phyloP scores from a whole-genome alignment of 345 rosid species.

The Fremontodendron californicum region DNA sequence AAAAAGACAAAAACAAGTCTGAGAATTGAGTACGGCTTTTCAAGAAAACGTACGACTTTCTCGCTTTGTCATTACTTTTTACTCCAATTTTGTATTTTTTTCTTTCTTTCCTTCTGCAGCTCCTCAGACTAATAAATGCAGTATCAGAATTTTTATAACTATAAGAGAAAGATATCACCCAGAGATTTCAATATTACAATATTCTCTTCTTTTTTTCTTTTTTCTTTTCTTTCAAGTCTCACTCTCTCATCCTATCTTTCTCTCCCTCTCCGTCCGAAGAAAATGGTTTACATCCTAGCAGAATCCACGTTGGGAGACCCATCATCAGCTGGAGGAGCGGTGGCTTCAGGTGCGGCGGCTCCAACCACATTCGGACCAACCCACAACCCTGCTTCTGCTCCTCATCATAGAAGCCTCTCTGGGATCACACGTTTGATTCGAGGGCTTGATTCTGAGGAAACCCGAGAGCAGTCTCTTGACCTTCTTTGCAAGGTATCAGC shows the following conservation, averaged over 20 bases:
- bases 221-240: not conserved
- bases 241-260: not conserved
- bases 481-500: conserved; percentile 27
- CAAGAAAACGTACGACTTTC: not conserved
- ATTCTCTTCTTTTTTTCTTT: not conserved
- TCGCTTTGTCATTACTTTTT: not conserved
- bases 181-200: not conserved
- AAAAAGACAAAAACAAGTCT: not conserved
- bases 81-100: not conserved
- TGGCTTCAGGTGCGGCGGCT: not conserved
- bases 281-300: not conserved
- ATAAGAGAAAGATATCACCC: not conserved
- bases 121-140: not conserved
- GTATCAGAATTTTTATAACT: not conserved
- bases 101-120: not conserved
- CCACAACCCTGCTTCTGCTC: not conserved
- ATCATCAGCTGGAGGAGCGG: not conserved
- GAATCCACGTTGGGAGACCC: not conserved
- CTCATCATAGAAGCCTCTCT: not conserved
- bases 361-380: not conserved
- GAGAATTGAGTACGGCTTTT: not conserved
- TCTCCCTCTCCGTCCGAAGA: not conserved
- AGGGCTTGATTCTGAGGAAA: conserved; percentile 18
- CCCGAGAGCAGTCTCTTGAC: conserved; percentile 25
- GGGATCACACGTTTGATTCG: conserved; percentile 21